Evolutionary conservation across 2,329 filamentous ascomycete genomes (phyloP), one percentile per base, ranked within the genome.

Genomic region (Trichoderma arundinaceum): DNA sequence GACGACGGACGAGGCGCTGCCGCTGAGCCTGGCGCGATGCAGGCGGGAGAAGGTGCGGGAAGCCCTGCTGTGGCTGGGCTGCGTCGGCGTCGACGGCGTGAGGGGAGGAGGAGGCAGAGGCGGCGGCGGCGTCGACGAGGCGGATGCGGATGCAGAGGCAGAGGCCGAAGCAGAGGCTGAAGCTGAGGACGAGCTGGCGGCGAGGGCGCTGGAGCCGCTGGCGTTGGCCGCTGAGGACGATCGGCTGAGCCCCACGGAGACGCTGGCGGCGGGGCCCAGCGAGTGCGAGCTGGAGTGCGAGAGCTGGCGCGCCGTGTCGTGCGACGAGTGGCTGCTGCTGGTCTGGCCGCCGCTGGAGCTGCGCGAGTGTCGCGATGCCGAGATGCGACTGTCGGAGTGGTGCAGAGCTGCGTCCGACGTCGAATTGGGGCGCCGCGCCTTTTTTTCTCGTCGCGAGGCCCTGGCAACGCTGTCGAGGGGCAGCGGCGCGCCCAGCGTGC

Each of bases 1-100:
- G 62, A 71, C 61, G 33, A 74, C 66, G 22, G 67, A 70, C 38
- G 69, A 58, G 43, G 69, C 68, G 58, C 72, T 64, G 65, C 71
- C 68, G 65, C 67, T 71, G 73, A 53, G 72, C 69, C 58, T 70
- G 70, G 52, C 61, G 49, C 59, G 54, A 52, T 63, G 65, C 61
- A 67, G 41, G 61, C 65, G 61, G 48, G 65, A 59, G 19, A 60
- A 49, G 15, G 52, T 39, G 38, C 49, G 56, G 15, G 59, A 28
- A n/a, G 59, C 44, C 19, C 48, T 53, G 48, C 54, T 62, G 52
- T 35, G 41, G 57, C 17, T 39, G 15, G 38, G 33, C 48, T 33
- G 59, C 5, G n/a, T 33, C 19, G 46, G 46, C 2, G 41, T 28
- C 35, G 39, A 19, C 15, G 61, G 8, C 17, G 58, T 7, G 32